Evolutionary conservation across 2,329 filamentous ascomycete genomes (phyloP).

Genomic region (Hypoxylon sp.): DNA sequence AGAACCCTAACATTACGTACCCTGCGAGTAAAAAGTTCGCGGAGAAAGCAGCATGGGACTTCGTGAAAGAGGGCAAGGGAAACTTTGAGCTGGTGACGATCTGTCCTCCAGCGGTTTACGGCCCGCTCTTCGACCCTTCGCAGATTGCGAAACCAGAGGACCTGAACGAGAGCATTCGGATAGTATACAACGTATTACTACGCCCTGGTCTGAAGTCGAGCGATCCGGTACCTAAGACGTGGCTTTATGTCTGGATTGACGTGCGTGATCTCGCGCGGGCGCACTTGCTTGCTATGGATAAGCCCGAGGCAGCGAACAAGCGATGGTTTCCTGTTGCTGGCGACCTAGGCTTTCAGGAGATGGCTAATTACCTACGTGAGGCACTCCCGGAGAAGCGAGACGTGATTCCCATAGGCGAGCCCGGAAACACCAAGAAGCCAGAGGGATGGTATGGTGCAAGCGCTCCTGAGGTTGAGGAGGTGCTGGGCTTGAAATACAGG

Average conservation of each 20-base stretch:
- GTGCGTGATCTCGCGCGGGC: slow-evolving; percentile 48
- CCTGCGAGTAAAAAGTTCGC: slow-evolving; percentile 53
- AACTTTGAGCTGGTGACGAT: slow-evolving; percentile 62
- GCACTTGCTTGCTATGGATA: slow-evolving; percentile 44
- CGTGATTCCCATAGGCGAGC: slow-evolving; percentile 41
- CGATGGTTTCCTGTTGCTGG: slow-evolving; percentile 44
- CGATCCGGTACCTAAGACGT: slow-evolving; percentile 37
- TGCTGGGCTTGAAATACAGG: slow-evolving; percentile 44
- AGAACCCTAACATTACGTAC: slow-evolving; percentile 43
- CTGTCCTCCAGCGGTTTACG: slow-evolving; percentile 63
- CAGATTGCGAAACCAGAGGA: slow-evolving; percentile 30
- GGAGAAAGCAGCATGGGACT: slow-evolving; percentile 66
- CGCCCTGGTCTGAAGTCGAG: slow-evolving; percentile 25
- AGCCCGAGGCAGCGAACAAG: slow-evolving; percentile 45
- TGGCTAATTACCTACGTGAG: slow-evolving; percentile 41
- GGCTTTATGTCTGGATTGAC: slow-evolving; percentile 47
- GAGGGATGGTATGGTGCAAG: slow-evolving; percentile 40
- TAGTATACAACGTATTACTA: slow-evolving; percentile 31
- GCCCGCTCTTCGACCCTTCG: slow-evolving; percentile 52
- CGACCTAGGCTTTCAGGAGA: slow-evolving; percentile 39
- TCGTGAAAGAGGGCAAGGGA: slow-evolving; percentile 63
- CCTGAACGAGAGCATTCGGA: slow-evolving; percentile 30
- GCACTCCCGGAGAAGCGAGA: slow-evolving; percentile 38
- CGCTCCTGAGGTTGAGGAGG: slow-evolving; percentile 33
- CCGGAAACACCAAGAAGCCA: slow-evolving; percentile 30